These are phyloP conservation scores for Blastocrithidia nonstop DNA, from an alignment of 208 protist genomes.

Conservation along the genomic window DNA sequence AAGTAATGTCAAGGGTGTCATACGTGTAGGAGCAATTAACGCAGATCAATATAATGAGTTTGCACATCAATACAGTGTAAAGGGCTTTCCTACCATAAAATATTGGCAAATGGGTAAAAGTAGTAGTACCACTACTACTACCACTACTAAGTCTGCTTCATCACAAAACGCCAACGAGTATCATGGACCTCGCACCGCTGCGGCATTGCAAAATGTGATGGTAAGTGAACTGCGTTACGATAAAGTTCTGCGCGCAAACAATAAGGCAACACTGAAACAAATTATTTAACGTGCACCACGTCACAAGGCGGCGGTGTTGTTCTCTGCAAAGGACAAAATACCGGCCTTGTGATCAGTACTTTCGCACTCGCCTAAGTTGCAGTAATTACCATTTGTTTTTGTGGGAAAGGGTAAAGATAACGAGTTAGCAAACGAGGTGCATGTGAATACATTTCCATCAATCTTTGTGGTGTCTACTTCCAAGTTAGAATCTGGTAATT, in stretches of 20 bases:
- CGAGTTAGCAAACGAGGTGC: constrained; percentile 17
- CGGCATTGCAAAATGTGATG: constrained; percentile 38
- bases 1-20: constrained; percentile 40
- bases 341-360: constrained; percentile 73
- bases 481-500: too few relatives aligned
- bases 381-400: constrained; percentile 61
- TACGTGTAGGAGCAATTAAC: constrained; percentile 77
- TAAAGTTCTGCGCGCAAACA: constrained; percentile 12
- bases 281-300: constrained; percentile 10
- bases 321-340: constrained; percentile 59
- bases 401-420: constrained; percentile 10
- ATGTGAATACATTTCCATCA: constrained; percentile 26
- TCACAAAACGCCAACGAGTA: constrained; percentile 74
- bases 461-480: constrained; percentile 33
- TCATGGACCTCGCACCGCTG: constrained; percentile 37
- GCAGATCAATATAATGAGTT: constrained; percentile 50
- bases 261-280: constrained; percentile 14
- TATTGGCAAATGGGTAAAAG: constrained; percentile 67
- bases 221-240: constrained; percentile 25
- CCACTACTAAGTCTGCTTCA: constrained; percentile 2
- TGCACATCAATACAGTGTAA: constrained; percentile 53
- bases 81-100: constrained; percentile 90
- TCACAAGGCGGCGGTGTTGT: constrained; percentile 42
- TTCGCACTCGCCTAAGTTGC: constrained; percentile 45
- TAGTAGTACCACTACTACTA: constrained; percentile 7